A percentile compares a stretch with the other conserved stretches of the same genome.
These are phyloP conservation scores for Debaryomyces nepalensis DNA, from an alignment of 1,139 yeast genomes.

Conservation along the genomic window DNA sequence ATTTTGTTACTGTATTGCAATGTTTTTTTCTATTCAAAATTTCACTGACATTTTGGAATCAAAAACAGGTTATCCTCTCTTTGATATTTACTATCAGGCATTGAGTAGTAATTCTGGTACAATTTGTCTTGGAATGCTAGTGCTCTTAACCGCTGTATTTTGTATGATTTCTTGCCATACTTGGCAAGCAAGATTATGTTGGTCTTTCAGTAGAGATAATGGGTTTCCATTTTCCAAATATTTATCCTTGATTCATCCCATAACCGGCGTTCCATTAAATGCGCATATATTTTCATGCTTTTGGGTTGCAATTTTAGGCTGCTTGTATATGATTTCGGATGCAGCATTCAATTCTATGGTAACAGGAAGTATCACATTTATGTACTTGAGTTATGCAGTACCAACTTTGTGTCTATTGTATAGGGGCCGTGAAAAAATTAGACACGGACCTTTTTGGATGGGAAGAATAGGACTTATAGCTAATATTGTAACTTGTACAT, in stretches of 20 bases:
- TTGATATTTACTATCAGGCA: constrained; percentile 48
- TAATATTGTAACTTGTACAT: constrained; percentile 56
- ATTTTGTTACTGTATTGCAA: constrained; percentile 44
- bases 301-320: constrained; percentile 44
- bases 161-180: constrained; percentile 50
- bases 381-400: constrained; percentile 45
- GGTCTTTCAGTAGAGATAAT: constrained; percentile 80
- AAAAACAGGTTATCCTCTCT: constrained; percentile 45
- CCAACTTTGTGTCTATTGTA: constrained; percentile 54
- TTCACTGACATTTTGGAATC: constrained; percentile 34
- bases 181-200: constrained; percentile 66
- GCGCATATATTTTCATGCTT: constrained; percentile 50
- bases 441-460: constrained; percentile 66
- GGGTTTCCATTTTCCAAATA: constrained; percentile 50
- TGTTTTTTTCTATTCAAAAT: constrained; percentile 46
- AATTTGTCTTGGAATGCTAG: constrained; percentile 37
- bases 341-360: constrained; percentile 54
- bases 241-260: constrained; percentile 47
- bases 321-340: constrained; percentile 45
- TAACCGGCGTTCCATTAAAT: constrained; percentile 47
- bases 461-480: constrained; percentile 65
- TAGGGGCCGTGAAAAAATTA: constrained; percentile 62
- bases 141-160: constrained; percentile 44
- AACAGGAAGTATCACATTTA: constrained; percentile 49
- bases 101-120: constrained; percentile 43